These are phyloP conservation scores for Begonia fuchsioides DNA, from an alignment of 306 rosid genomes.

Conservation along the genomic window DNA sequence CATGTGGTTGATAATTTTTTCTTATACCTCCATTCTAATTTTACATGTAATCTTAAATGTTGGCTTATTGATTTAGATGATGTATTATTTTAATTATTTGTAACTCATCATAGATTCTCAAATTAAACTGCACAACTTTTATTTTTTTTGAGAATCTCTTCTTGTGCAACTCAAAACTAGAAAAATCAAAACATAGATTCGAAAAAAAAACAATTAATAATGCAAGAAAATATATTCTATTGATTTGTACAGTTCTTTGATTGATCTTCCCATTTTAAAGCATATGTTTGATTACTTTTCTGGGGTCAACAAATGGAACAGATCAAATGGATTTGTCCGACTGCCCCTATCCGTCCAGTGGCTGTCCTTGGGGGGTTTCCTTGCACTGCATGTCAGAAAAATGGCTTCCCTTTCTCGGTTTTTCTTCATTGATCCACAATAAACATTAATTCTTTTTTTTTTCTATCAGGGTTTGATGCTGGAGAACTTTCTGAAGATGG, in stretches of 20 bases:
- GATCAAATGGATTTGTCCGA: constrained; percentile 99
- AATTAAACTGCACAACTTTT: too few relatives aligned
- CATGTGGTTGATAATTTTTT: not conserved
- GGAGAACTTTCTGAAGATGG: constrained; percentile 92
- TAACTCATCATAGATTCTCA: too few relatives aligned
- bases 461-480: constrained; percentile 75
- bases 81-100: too few relatives aligned
- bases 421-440: not conserved
- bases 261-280: not conserved
- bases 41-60: too few relatives aligned
- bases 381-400: constrained; percentile 80
- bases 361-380: constrained; percentile 88
- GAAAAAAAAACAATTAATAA: too few relatives aligned
- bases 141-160: too few relatives aligned
- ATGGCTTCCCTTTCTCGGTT: constrained; percentile 6
- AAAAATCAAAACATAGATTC: too few relatives aligned
- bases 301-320: constrained; percentile 16
- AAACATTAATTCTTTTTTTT: not conserved
- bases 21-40: too few relatives aligned
- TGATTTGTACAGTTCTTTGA: not conserved
- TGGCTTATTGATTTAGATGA: too few relatives aligned
- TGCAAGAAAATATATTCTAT: too few relatives aligned
- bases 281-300: not conserved
- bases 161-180: too few relatives aligned
- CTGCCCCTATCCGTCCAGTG: constrained; percentile 99